Evolutionary conservation across 306 rosid genomes (phyloP), one percentile per base, ranked within the genome.

Genomic region (Pyrus bretschneideri): DNA sequence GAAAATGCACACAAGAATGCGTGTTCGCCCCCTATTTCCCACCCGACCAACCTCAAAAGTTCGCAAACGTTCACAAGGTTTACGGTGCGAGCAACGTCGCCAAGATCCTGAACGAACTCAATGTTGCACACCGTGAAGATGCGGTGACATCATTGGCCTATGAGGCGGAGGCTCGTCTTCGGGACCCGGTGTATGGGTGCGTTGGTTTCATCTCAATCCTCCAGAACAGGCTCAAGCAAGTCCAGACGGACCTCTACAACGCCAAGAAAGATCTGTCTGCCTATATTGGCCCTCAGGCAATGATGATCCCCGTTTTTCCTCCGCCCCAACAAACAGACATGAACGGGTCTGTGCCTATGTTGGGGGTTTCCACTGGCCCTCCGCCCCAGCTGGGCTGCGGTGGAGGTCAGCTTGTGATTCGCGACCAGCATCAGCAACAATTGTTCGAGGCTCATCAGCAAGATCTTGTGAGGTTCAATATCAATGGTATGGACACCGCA

Each of bases 41-140:
- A 60, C 97, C 98, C 9, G 98, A 93, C 74, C 95, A 93, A 75
- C 97, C 93, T 6, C 93, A 87, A 82, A 86, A 93, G 65, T 93
- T 93, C 15, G 85, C 91, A 19, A 84, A 83, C 55, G 96, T 93
- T n/a, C 98, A 93, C 86, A 85, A 81, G 70, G 96, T 91, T 0
- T 93, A 91, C 85, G 98, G 98, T 1, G 98, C 98, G 3, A 88
- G 97, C 81, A 93, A 93, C 70, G 94, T 93, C 1, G 84, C 96
- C 3, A 93, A 93, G 86, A 88, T 91, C 29, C 86, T 93, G 6
- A 91, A 90, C 76, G 98, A 93, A 55, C 90, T 93, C 27, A 83
- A 78, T 64, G 81, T 88, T 0, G 57, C 83, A 2, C 88, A 91
- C 74, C 84, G 97, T 0, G 96, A 93, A 44, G 97, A 93, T 80